Conservation (phyloP, 352 stramenopile genomes). For the Phytophthora sp. region DNA sequence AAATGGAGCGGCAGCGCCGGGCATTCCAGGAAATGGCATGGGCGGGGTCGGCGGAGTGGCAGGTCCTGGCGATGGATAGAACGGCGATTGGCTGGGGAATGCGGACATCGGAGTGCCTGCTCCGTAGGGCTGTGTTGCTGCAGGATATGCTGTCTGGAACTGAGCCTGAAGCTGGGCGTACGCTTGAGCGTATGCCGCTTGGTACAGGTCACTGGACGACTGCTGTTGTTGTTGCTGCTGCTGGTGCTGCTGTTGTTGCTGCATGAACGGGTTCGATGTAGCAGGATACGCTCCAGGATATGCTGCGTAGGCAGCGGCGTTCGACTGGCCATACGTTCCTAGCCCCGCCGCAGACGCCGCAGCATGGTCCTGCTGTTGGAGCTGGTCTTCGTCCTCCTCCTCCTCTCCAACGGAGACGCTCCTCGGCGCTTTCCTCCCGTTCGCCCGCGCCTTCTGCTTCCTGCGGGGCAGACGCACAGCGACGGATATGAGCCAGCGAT, state of each 20-base stretch:
- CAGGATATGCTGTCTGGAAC: slow-evolving; percentile 43
- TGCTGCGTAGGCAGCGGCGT: slow-evolving; percentile 9
- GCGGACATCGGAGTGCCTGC: slow-evolving; percentile 14
- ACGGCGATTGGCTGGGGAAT: slow-evolving; percentile 26
- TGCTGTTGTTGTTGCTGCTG: slow-evolving; percentile 20
- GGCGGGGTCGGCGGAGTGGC: slow-evolving; percentile 27
- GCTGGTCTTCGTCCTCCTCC: slow-evolving; percentile 11
- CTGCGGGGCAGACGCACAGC: slow-evolving; percentile 11
- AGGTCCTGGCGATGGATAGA: slow-evolving; percentile 26
- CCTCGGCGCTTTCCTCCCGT: slow-evolving; percentile 28
- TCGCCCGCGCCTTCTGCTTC: slow-evolving; percentile 24
- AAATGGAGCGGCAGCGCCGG: slow-evolving; percentile 20
- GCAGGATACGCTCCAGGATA: slow-evolving; percentile 1
- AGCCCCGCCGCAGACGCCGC: not conserved
- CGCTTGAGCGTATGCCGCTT: slow-evolving; percentile 69
- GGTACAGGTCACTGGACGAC: slow-evolving; percentile 54
- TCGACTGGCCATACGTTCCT: slow-evolving; percentile 18
- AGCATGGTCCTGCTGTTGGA: not conserved
- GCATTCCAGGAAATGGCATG: slow-evolving; percentile 33
- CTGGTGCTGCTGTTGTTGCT: slow-evolving; percentile 15
- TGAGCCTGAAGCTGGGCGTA: slow-evolving; percentile 72
- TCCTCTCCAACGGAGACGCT: slow-evolving; percentile 29
- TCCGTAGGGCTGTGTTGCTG: slow-evolving; percentile 27
- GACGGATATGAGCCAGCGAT: not conserved
- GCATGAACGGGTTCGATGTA: slow-evolving; percentile 7